These are phyloP conservation scores for Golubevia sp. DNA, from an alignment of 1,284 basidiomycete genomes.

Conservation along the genomic window DNA sequence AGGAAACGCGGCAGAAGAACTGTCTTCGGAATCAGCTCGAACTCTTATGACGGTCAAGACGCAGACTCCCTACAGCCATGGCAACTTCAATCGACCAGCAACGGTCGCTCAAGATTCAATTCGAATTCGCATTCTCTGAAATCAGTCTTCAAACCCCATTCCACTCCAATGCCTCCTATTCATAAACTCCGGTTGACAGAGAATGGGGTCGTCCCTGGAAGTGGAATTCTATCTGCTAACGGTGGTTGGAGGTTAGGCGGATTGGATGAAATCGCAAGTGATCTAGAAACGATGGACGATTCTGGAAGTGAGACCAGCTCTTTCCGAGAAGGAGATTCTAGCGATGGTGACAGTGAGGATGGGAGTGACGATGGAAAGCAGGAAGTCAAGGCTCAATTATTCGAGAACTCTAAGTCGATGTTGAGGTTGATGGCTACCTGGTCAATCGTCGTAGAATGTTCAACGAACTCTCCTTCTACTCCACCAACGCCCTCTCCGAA, in stretches of 20 bases:
- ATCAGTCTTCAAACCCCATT: background rate
- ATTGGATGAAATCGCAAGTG: background rate
- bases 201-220: background rate
- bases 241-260: background rate
- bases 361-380: slow-evolving; percentile 2
- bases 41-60: too few species aligned
- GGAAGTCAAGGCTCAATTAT: background rate
- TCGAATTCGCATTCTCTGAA: background rate
- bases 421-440: background rate
- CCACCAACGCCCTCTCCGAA: too few species aligned
- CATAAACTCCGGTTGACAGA: background rate
- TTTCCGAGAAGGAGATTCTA: background rate
- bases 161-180: background rate
- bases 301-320: background rate
- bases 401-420: background rate
- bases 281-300: background rate
- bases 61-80: too few species aligned
- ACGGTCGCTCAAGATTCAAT: background rate
- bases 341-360: slow-evolving; percentile 6
- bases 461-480: too few species aligned
- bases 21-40: too few species aligned
- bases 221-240: background rate
- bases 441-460: background rate
- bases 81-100: too few species aligned
- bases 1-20: too few species aligned